Evolutionary conservation across 2,329 filamentous ascomycete species (phyloP).

Genomic region (Trichothecium sympodiale): DNA sequence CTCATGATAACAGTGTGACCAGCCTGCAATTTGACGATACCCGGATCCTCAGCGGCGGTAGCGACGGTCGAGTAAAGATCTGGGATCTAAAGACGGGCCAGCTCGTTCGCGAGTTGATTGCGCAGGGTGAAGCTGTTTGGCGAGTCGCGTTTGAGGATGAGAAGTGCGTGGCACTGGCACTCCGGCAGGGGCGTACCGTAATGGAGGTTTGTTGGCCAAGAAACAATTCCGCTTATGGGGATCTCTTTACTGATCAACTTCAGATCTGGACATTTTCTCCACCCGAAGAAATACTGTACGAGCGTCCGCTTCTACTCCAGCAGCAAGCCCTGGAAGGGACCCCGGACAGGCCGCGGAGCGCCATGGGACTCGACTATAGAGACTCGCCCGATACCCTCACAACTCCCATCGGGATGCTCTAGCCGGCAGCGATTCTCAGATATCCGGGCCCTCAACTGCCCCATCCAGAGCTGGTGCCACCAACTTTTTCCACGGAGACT

Average conservation of each 20-base stretch:
- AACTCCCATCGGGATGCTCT: constrained; percentile 26
- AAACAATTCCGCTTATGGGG: not conserved
- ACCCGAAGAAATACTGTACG: constrained; percentile 55
- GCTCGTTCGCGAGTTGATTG: constrained; percentile 80
- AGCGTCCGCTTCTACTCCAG: constrained; percentile 38
- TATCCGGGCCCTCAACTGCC: constrained; percentile 37
- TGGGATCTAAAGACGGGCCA: constrained; percentile 93
- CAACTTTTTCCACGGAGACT: constrained; percentile 41
- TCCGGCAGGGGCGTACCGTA: constrained; percentile 72
- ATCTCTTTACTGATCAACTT: constrained; percentile 5
- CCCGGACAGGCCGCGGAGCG: constrained; percentile 38
- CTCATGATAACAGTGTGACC: constrained; percentile 96
- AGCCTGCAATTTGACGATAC: constrained; percentile 96
- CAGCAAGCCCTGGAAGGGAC: constrained; percentile 34
- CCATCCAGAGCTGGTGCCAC: constrained; percentile 34
- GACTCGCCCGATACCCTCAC: constrained; percentile 15
- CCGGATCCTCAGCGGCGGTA: constrained; percentile 88
- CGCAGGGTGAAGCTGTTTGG: constrained; percentile 92
- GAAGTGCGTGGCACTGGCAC: constrained; percentile 92
- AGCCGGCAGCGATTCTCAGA: constrained; percentile 36
- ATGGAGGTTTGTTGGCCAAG: constrained; percentile 69
- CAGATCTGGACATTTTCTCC: constrained; percentile 95
- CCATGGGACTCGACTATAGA: constrained; percentile 34
- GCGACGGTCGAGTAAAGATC: constrained; percentile 95
- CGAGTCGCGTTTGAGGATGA: constrained; percentile 96